phyloP scores from a whole-genome alignment of 441 rosid species.

The Brassica balearica region DNA sequence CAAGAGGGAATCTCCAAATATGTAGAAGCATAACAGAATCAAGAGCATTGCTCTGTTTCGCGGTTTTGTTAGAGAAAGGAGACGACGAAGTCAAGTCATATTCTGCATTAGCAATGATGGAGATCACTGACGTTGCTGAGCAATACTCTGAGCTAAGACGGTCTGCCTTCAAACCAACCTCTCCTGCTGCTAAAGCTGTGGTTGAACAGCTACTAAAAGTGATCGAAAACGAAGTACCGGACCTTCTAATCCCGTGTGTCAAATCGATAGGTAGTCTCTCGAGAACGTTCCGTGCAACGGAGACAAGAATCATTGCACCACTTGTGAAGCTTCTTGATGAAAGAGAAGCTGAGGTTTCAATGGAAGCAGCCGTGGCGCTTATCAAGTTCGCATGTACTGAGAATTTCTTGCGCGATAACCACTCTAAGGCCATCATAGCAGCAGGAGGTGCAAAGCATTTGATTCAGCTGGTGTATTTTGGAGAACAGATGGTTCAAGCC shows the following conservation, averaged over 20 bases:
- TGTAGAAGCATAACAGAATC: constrained; percentile 76
- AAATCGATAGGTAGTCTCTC: constrained; percentile 66
- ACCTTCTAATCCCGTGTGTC: constrained; percentile 63
- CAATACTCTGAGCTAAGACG: constrained; percentile 64
- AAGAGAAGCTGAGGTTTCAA: constrained; percentile 58
- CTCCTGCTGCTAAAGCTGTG: constrained; percentile 78
- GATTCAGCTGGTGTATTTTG: constrained; percentile 73
- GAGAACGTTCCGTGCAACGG: constrained; percentile 73
- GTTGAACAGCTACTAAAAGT: constrained; percentile 62
- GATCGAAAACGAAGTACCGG: constrained; percentile 56
- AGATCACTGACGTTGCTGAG: constrained; percentile 70
- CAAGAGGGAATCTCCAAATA: constrained; percentile 60
- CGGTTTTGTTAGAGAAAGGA: constrained; percentile 71
- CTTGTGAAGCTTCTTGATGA: constrained; percentile 71
- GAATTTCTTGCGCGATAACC: constrained; percentile 61
- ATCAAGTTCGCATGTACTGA: constrained; percentile 62
- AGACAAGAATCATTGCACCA: constrained; percentile 67
- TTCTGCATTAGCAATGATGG: constrained; percentile 76
- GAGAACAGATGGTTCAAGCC: constrained; percentile 67
- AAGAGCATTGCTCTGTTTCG: constrained; percentile 73
- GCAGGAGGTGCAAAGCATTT: constrained; percentile 73
- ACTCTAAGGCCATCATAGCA: constrained; percentile 66
- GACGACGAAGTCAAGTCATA: constrained; percentile 60
- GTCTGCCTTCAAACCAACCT: constrained; percentile 73
- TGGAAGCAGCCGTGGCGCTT: constrained; percentile 65